phyloP scores from a whole-genome alignment of 169 alveolate genomes.

The Plasmodium vivax region DNA sequence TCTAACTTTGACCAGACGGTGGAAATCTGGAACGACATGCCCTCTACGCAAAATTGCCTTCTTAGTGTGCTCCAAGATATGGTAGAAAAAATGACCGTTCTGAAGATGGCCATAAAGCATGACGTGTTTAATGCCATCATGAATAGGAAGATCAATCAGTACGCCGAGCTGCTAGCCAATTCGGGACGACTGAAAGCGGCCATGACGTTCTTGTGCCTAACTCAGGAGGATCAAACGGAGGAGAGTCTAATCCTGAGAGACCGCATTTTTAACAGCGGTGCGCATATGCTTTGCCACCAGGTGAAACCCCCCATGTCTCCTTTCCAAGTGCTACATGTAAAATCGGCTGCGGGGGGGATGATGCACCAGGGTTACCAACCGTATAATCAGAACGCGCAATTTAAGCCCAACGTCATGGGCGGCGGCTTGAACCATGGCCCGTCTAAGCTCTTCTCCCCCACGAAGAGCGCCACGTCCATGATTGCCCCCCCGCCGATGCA shows the following conservation, averaged over 20 bases:
- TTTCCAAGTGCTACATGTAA: conserved; percentile 72
- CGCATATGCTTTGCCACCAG: conserved; percentile 65
- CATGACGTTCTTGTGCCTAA: conserved; percentile 79
- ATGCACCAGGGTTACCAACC: not conserved
- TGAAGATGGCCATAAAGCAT: conserved; percentile 77
- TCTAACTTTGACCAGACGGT: conserved; percentile 82
- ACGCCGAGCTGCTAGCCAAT: conserved; percentile 81
- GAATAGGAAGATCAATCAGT: conserved; percentile 79
- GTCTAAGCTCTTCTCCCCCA: not conserved
- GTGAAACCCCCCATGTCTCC: conserved; percentile 77
- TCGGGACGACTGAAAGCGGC: conserved; percentile 82
- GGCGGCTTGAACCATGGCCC: not conserved
- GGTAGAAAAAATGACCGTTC: conserved; percentile 80
- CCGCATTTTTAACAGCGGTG: conserved; percentile 80
- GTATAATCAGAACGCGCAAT: not conserved
- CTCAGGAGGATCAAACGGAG: conserved; percentile 74
- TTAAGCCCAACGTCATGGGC: not conserved
- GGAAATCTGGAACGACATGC: conserved; percentile 85
- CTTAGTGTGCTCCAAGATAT: conserved; percentile 76
- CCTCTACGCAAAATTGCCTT: conserved; percentile 77
- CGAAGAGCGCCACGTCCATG: conserved; percentile 5
- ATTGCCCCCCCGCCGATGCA: conserved; percentile 17
- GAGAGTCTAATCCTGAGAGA: conserved; percentile 77
- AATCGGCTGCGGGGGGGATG: conserved; percentile 20
- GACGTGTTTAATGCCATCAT: conserved; percentile 75